Evolutionary conservation across 192 early-diverging fungal species (phyloP), one percentile per base, ranked within the genome.

Genomic region (Polychytrium aggregatum): DNA sequence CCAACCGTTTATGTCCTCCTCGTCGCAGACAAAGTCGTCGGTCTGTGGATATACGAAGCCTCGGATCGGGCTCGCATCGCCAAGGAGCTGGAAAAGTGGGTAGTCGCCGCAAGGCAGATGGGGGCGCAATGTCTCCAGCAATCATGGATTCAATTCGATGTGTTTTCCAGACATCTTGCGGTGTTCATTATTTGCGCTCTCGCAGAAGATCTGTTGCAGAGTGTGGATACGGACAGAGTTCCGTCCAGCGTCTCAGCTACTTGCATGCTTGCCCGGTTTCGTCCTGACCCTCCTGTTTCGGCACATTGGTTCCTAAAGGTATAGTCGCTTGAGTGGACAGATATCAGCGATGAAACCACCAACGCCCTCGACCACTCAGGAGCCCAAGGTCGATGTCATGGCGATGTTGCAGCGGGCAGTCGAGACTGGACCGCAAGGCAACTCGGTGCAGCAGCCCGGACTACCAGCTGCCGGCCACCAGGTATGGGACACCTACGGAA

Each of bases 1-100:
- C 44, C 18, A 20, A 27, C 34, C 16, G 0, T 16, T 42, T 20
- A 34, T 37, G 18, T 37, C 16, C 36, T 41, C 21, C 18, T 42
- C 41, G 8, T n/a, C n/a, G 22, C 28, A 35, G 27, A 74, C 78
- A 76, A 52, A 65, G 77, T 83, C 21, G 71, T 75, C 48, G 85
- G 85, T 2, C 66, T 88, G 39, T 88, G 86, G 86, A 69, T 88
- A 43, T 88, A 71, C 49, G 86, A 87, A 62, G 60, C 67, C 18
- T 59, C 62, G 24, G 86, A 88, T 68, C 61, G 84, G 14, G 69
- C 68, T 22, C 57, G 83, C 51, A 62, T 88, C 40, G 67, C 50
- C 18, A 45, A 56, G 30, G 46, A 50, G 1, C 30, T 71, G 33
- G 54, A 43, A 44, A 56, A 44, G 57, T 71, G 21, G 6, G 37